Conservation (phyloP, 1,284 basidiomycete genomes). For the Rhizoctonia solani region DNA sequence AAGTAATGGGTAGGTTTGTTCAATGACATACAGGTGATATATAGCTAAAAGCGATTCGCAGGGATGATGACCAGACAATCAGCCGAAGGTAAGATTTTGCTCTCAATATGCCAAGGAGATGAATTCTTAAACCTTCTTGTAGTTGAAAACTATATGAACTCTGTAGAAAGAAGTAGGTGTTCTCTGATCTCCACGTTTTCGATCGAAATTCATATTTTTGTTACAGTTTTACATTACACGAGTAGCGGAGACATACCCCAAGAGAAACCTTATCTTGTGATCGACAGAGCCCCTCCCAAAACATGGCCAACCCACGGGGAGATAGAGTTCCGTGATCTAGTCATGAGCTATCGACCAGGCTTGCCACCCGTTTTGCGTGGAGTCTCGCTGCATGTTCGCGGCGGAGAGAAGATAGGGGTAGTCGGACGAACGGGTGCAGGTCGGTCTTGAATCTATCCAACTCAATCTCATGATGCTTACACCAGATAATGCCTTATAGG, state of each 20-base stretch:
- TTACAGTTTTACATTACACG: conserved; percentile 60
- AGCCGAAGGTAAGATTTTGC: conserved; percentile 63
- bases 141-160: conserved; percentile 69
- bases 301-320: conserved; percentile 42
- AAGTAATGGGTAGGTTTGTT: conserved; percentile 44
- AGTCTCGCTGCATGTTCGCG: conserved; percentile 48
- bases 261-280: conserved; percentile 68
- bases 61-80: conserved; percentile 56
- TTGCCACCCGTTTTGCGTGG: conserved; percentile 53
- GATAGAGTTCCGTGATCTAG: conserved; percentile 42
- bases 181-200: conserved; percentile 14
- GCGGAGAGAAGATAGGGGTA: conserved; percentile 57
- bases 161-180: conserved; percentile 64
- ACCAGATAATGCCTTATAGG: conserved; percentile 51
- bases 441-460: background rate
- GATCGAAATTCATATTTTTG: conserved; percentile 32
- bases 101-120: background rate
- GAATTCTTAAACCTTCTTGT: background rate
- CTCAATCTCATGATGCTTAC: background rate
- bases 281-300: conserved; percentile 48
- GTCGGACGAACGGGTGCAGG: conserved; percentile 50
- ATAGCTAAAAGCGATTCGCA: conserved; percentile 37
- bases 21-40: conserved; percentile 47
- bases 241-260: conserved; percentile 57
- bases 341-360: conserved; percentile 48